Conservation (phyloP, 805 yeast species). For the Middelhovenomyces tepae region DNA sequence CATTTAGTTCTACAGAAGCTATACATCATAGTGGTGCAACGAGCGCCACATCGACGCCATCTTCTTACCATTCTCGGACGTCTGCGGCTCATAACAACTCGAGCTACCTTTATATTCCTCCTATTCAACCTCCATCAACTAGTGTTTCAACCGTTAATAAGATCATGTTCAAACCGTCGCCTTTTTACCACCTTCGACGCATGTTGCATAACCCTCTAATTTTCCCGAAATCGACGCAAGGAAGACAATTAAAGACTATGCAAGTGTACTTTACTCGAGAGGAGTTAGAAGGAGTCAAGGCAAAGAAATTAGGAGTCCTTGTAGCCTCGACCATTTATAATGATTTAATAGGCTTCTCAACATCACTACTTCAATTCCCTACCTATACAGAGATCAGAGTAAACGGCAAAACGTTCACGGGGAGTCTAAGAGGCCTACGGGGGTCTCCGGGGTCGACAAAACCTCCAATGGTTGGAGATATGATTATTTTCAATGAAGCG, state of each 20-base stretch:
- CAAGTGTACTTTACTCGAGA: constrained; percentile 36
- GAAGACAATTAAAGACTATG: constrained; percentile 3
- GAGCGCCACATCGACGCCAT: no score
- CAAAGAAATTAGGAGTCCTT: constrained; percentile 33
- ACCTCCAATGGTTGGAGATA: no score
- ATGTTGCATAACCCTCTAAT: constrained; percentile 16
- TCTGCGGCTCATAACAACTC: no score
- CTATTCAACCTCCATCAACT: neutral
- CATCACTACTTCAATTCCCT: constrained; percentile 51
- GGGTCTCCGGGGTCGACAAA: constrained; percentile 68
- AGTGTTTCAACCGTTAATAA: neutral
- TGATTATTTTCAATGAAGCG: no score
- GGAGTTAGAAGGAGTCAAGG: constrained; percentile 34
- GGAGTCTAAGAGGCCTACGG: constrained; percentile 64
- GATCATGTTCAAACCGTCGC: constrained; percentile 18
- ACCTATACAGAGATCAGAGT: constrained; percentile 57
- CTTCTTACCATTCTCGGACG: no score
- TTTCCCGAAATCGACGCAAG: constrained; percentile 6
- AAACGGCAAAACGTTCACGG: constrained; percentile 43
- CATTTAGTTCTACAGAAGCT: no score
- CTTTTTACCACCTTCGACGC: constrained; percentile 19
- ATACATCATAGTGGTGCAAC: no score
- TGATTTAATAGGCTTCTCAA: constrained; percentile 11
- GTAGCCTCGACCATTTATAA: constrained; percentile 39
- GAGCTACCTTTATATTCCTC: no score